Evolutionary conservation across 768 basidiomycete species (phyloP), one percentile per base, ranked within the genome.

Genomic region (Naematelia aurantialba): DNA sequence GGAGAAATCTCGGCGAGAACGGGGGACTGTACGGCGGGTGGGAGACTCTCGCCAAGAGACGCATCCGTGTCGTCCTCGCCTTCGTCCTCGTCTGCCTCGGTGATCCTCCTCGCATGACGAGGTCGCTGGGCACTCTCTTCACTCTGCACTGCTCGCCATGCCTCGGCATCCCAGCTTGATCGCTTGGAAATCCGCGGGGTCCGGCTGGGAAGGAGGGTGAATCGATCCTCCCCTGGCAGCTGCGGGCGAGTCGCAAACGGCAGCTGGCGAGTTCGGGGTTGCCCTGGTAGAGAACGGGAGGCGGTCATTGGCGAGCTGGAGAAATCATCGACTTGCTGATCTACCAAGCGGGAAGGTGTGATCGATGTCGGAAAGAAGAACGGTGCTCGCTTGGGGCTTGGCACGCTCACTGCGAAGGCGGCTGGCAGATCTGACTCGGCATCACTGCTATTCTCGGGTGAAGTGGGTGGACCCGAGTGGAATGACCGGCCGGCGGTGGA

Each of bases 151-250:
- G 42, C 27, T 44, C 29, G 30, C 34, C 39, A 55, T 22, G 48
- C 19, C 39, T 56, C 46, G 26, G n/a, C 19, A 52, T 72, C 65
- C 44, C 53, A 63, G 29, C 68, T 70, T 1, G 61, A 51, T 24
- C 65, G 54, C 51, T 70, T 68, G 13, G 63, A 60, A 17, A 64
- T 22, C 26, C 70, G 34, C 3, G 68, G 73, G 10, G 68, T 74
- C 12, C 68, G 60, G 11, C 25, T 54, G 3, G 73, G 73, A 14
- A 74, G 17, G n/a, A 59, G 51, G 4, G 73, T 74, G 60, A 72
- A 72, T 24, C 58, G 50, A 50, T 73, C 72, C 0, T 66, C 60
- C n/a, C 34, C 17, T 12, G n/a, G 30, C 12, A 29, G 45, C 55
- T 4, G 47, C 8, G 34, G 34, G 8, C 34, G 34, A 17, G 17